These are phyloP conservation scores for Immersiporthe knoxdaviesiana DNA, from an alignment of 2,329 filamentous ascomycete species.

Conservation along the genomic window DNA sequence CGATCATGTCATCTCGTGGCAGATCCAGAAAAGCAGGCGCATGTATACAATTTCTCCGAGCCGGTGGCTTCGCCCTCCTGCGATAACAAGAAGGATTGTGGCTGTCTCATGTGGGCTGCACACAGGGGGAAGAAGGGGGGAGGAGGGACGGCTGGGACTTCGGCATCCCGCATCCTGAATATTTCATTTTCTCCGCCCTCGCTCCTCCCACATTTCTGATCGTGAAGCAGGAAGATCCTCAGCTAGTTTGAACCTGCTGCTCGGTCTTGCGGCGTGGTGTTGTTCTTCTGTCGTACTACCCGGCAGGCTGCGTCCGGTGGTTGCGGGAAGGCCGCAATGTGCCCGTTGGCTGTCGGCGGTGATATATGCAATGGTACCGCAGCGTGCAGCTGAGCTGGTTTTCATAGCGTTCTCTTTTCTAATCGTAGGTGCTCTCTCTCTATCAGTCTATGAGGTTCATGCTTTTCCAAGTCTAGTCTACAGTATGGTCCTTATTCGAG, in stretches of 20 bases:
- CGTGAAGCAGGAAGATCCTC: neutral
- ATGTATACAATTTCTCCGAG: neutral
- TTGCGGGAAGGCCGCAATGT: neutral
- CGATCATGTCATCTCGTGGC: neutral
- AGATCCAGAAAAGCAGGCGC: neutral
- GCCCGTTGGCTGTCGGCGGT: neutral
- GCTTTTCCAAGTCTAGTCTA: neutral
- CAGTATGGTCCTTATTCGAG: neutral
- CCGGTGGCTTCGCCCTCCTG: neutral
- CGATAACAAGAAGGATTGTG: neutral
- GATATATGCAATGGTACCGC: neutral
- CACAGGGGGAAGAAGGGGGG: neutral
- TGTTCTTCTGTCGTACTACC: neutral
- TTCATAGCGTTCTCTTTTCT: neutral
- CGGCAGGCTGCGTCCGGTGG: neutral
- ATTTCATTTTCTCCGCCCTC: neutral
- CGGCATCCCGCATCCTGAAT: neutral
- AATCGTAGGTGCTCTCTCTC: neutral
- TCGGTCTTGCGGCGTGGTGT: neutral
- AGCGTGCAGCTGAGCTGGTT: neutral
- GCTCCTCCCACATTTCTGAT: neutral
- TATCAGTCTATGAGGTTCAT: neutral
- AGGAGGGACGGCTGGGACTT: neutral
- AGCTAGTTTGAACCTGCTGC: neutral
- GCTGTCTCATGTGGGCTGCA: neutral